phyloP scores from a whole-genome alignment of 805 yeast genomes.

The Monosporozyma aerobia region DNA sequence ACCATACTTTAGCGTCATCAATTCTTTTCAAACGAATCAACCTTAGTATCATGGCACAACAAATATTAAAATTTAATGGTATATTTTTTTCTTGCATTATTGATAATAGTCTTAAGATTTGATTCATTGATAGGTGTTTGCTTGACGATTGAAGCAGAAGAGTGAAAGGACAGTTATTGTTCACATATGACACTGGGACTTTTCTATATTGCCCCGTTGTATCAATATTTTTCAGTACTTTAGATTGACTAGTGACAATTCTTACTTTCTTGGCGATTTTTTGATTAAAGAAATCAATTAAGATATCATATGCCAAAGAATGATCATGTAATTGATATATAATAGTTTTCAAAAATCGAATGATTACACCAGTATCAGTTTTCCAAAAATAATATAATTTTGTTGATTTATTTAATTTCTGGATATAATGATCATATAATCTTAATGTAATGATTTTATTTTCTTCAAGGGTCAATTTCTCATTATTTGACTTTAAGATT shows the following conservation, averaged over 20 bases:
- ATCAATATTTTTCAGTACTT: background rate
- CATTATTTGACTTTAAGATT: constrained; percentile 10
- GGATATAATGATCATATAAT: constrained; percentile 2
- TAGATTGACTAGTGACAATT: constrained; percentile 1
- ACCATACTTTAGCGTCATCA: constrained; percentile 23
- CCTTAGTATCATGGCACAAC: constrained; percentile 20
- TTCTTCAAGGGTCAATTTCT: constrained; percentile 7
- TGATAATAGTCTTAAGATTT: constrained; percentile 12
- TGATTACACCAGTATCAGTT: constrained; percentile 19
- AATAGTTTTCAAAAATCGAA: constrained; percentile 12
- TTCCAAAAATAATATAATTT: constrained; percentile 4
- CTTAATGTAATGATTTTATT: constrained; percentile 4
- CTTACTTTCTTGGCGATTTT: constrained; percentile 6
- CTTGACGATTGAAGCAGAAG: constrained; percentile 19
- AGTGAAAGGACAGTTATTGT: constrained; percentile 19
- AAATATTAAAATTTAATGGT: constrained; percentile 21
- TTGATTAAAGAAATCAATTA: constrained; percentile 16
- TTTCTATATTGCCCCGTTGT: background rate
- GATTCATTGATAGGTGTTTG: constrained; percentile 12
- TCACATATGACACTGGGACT: background rate
- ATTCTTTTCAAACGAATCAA: constrained; percentile 10
- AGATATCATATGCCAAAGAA: constrained; percentile 17
- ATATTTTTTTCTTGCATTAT: constrained; percentile 17
- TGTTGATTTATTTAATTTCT: background rate
- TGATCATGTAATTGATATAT: constrained; percentile 14